Base-by-base conservation (phyloP, 2,329 filamentous ascomycete genomes). In the Dactylellina sp. region DNA sequence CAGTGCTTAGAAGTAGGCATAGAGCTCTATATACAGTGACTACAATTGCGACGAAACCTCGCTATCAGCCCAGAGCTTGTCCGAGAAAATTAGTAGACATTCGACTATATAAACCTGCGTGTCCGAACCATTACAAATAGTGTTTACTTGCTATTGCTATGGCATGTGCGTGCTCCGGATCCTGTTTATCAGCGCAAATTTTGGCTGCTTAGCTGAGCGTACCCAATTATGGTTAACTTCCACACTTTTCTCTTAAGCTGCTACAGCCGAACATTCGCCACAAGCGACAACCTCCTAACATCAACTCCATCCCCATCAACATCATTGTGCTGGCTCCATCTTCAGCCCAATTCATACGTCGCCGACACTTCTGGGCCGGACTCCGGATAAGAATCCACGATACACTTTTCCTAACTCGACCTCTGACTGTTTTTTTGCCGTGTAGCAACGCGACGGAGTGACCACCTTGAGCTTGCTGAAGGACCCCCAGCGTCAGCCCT, bases 191-290 rank as follows among this genome's bases (percentile, higher is more conserved):
- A 44, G 63, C 47, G 44, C 46, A 53, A 37, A 60, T 28, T n/a
- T 59, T 44, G 52, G 52, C 56, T 50, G 66, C 66, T 71, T 71
- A 71, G 66, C 50, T 71, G 66, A 71, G 66, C 66, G 53, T 25
- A 44, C 49, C 35, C 60, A 40, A 37, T 39, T 56, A 9, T 32
- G 28, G 4, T 32, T 32, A 9, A n/a, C 22, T 28, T 56, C 50
- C 39, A 65, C 52, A 66, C 64, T 39, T 39, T 61, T 70, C 39
- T 32, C 50, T 25, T 61, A 25, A 22, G 62, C 47, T 40, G 18
- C 39, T 47, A 62, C 24, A 22, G 7, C n/a, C n/a, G 52, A 53
- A 50, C 32, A 16, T 56, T 71, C 52, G 66, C 66, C 66, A 71
- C 66, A 53, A 64, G 59, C 44, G 57, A 64, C 59, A 37, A 57